Base-by-base conservation (phyloP, 345 rosid genomes). In the Bruguiera sexangula region DNA sequence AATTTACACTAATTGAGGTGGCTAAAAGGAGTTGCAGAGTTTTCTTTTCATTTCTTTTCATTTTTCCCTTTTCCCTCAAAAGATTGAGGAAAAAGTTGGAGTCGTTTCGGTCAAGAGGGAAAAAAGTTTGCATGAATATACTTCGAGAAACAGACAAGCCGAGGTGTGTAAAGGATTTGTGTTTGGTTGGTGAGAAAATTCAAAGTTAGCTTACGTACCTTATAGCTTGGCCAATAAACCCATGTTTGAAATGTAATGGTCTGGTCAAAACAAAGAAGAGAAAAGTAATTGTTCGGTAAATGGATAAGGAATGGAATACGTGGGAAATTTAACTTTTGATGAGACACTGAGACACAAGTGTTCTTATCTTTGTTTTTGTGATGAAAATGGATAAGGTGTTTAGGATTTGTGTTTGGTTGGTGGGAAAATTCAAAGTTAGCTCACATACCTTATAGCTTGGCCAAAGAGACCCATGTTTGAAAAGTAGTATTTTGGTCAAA, bases 291-390 rank as follows among this genome's bases (percentile, higher is more conserved):
- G 57, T 21, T 43, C 26, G 75, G 76, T 69, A 48, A 69, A 46
- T 63, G 69, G 84, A 81, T 72, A 58, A 78, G 75, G 75, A 75
- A 75, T 81, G 69, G 77, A 53, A 48, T 67, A 68, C 78, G 76
- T 76, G 74, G 75, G 78, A 75, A 55, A 68, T 68, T 51, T 34
- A 34, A 43, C 20, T 15, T 52, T 24, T 67, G 54, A 51, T 26
- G 76, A 51, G 70, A 59, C 75, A 31, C 21, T 48, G 60, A 69
- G 62, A 73, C 60, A 60, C 51, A 61, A 24, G 53, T 52, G 65
- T 73, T 34, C 37, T 34, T 8, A 34, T 34, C 37, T 34, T 8
- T 8, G 1, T 6, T 7, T 34, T 34, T 34, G 9, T 34, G 37
- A 34, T 34, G 37, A 7, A 8, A 34, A 34, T 34, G 10, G 6